Conservation (phyloP, 495 filamentous ascomycete genomes). For the Xylaria nigripes region DNA sequence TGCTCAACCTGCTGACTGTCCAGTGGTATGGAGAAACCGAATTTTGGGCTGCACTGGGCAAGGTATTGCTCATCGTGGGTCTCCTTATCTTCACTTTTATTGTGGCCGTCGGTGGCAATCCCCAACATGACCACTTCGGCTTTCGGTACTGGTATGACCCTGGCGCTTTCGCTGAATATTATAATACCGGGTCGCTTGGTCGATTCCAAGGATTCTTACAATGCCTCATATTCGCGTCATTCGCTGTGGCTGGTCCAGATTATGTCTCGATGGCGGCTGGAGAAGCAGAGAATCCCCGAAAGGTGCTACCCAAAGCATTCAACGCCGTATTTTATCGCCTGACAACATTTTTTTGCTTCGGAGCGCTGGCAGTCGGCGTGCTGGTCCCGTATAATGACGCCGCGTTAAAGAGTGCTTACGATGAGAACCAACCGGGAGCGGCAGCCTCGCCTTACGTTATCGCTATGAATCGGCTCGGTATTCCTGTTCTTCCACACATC, state of each 20-base stretch:
- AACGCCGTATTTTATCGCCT: slow-evolving; percentile 63
- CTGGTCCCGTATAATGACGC: slow-evolving; percentile 45
- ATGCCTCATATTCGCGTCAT: slow-evolving; percentile 58
- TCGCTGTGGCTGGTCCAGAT: slow-evolving; percentile 63
- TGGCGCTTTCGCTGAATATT: slow-evolving; percentile 55
- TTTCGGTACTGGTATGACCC: slow-evolving; percentile 65
- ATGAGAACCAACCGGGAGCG: slow-evolving; percentile 43
- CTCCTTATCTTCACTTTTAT: slow-evolving; percentile 59
- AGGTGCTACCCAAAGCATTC: slow-evolving; percentile 52
- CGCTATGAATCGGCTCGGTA: slow-evolving; percentile 60
- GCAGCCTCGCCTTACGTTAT: slow-evolving; percentile 68
- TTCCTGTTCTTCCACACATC: slow-evolving; percentile 57
- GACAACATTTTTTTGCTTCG: slow-evolving; percentile 60
- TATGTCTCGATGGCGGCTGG: slow-evolving; percentile 69
- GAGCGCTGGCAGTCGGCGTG: slow-evolving; percentile 54
- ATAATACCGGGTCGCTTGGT: slow-evolving; percentile 48
- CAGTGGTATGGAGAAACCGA: slow-evolving; percentile 58
- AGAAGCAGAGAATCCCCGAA: slow-evolving; percentile 57
- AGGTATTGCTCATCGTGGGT: slow-evolving; percentile 54
- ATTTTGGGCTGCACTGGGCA: slow-evolving; percentile 57
- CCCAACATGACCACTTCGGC: slow-evolving; percentile 52
- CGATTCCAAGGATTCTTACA: slow-evolving; percentile 57
- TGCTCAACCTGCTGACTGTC: slow-evolving; percentile 48
- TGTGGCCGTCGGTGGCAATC: slow-evolving; percentile 61
- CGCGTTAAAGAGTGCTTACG: slow-evolving; percentile 43